Evolutionary conservation across 208 protist genomes (phyloP).

Genomic region (Leishmania tarentolae): DNA sequence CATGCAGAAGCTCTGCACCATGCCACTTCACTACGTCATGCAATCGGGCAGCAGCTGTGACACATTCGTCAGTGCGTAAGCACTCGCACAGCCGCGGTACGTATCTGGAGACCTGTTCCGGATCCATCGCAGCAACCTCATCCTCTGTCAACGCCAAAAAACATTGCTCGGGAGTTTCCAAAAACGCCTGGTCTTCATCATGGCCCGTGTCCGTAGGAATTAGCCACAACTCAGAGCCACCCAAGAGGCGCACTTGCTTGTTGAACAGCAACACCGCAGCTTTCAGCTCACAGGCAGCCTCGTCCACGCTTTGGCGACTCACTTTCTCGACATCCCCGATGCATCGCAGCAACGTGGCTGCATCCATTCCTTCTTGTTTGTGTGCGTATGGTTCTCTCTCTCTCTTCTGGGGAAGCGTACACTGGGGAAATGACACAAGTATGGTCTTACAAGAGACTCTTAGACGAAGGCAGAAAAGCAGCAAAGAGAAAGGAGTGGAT

Average conservation of each 20-base stretch:
- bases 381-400: not conserved
- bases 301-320: constrained; percentile 13
- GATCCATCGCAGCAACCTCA: constrained; percentile 4
- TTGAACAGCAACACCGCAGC: constrained; percentile 24
- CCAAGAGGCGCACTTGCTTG: constrained; percentile 21
- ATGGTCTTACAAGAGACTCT: constrained; percentile 2
- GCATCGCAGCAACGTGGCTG: constrained; percentile 10
- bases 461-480: constrained; percentile 2
- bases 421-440: too few species aligned
- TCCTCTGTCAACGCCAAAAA: constrained; percentile 6
- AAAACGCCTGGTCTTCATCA: not conserved
- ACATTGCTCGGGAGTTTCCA: not conserved
- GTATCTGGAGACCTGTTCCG: not conserved
- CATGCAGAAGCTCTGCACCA: not conserved
- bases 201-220: not conserved
- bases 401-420: not conserved
- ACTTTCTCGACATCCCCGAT: constrained; percentile 8
- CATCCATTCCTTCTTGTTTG: constrained; percentile 13
- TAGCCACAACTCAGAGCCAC: constrained; percentile 7
- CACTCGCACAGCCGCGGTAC: constrained; percentile 8
- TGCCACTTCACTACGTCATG: constrained; percentile 1
- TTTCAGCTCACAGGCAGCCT: constrained; percentile 6
- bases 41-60: not conserved
- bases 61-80: constrained; percentile 4
- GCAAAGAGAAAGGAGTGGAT: constrained; percentile 1